A percentile compares a stretch with the other conserved stretches of the same genome.
phyloP scores from a whole-genome alignment of 306 rosid species.

The Chamaecrista fasciculata region DNA sequence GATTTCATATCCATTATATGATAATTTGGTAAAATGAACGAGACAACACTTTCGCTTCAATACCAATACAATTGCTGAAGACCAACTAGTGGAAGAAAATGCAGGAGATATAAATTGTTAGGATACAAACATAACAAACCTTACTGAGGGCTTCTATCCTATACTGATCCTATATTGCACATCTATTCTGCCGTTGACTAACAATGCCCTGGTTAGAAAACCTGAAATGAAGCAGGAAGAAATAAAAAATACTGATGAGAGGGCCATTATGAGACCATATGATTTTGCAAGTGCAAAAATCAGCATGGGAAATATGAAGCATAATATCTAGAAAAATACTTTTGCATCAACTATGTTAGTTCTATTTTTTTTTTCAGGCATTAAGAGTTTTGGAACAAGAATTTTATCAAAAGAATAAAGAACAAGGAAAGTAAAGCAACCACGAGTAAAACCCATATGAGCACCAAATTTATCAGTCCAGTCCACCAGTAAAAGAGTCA shows the following conservation, averaged over 20 bases:
- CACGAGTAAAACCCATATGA: not conserved
- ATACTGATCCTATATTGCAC: slow-evolving; percentile 14
- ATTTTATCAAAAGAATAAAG: not conserved
- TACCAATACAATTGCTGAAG: not conserved
- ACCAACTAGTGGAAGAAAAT: not conserved
- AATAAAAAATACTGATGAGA: slow-evolving; percentile 10
- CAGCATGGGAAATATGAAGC: not conserved
- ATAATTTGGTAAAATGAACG: slow-evolving; percentile 6
- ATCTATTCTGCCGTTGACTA: slow-evolving; percentile 16
- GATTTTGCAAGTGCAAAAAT: not conserved
- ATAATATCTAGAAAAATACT: not conserved
- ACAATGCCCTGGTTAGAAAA: slow-evolving; percentile 21
- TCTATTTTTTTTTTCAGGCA: not conserved
- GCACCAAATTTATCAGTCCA: not conserved
- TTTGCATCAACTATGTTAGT: not conserved
- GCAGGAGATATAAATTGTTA: not conserved
- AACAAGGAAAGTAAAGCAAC: not conserved
- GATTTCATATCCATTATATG: not conserved
- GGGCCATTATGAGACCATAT: not conserved
- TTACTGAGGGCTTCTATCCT: slow-evolving; percentile 20
- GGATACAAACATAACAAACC: slow-evolving; percentile 25
- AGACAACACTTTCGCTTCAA: slow-evolving; percentile 6
- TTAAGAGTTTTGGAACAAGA: not conserved
- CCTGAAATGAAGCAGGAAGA: slow-evolving; percentile 29
- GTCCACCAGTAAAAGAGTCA: not conserved